Base-by-base conservation (phyloP, 352 stramenopile species). In the Phytophthora podocarpi region DNA sequence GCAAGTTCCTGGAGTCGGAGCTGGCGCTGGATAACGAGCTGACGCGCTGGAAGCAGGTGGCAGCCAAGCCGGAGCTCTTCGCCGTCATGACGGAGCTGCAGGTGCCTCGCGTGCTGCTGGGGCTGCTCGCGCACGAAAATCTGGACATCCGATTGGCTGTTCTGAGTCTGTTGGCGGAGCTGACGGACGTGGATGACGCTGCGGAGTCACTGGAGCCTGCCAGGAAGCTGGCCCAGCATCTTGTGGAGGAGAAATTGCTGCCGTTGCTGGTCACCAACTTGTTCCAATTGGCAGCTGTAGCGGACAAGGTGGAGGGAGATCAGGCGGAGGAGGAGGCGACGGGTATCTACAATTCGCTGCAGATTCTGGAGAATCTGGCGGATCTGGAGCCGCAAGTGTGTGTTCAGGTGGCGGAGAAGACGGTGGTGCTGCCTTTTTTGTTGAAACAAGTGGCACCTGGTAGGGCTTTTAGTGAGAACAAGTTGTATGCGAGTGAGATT, bases 1-100 rank as follows among this genome's bases (percentile, higher is more conserved):
- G 60, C 23, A 93, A 90, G 50, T 97, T 97, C 51, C 70, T 96
- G 47, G 79, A 95, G 26, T 95, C 83, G 27, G 89, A 97, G 65
- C 53, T 96, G 28, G 76, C 74, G 10, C 59, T 91, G 20, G 72
- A 91, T 58, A 46, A 47, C 16, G 80, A 91, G 51, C 46, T 92
- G 15, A 55, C 63, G 47, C 66, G 76, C 40, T 86, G 82, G 72
- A 82, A 76, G 45, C 66, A 74, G 31, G 68, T 93, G 9, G 85
- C 79, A 3, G 81, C 87, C 3, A 77, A 72, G 20, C 87, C 89
- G 1, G 70, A 87, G 28, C 72, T 92, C 6, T 78, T 78, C 34
- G 36, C 52, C 20, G 67, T 69, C 30, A 67, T 96, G 18, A 74
- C 85, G 16, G 78, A 92, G 48, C 52, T 85, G n/a, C 67, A 89